Evolutionary conservation across 2,329 filamentous ascomycete species (phyloP), one percentile per base, ranked within the genome.

Genomic region (Malbranchea cinnamomea): DNA sequence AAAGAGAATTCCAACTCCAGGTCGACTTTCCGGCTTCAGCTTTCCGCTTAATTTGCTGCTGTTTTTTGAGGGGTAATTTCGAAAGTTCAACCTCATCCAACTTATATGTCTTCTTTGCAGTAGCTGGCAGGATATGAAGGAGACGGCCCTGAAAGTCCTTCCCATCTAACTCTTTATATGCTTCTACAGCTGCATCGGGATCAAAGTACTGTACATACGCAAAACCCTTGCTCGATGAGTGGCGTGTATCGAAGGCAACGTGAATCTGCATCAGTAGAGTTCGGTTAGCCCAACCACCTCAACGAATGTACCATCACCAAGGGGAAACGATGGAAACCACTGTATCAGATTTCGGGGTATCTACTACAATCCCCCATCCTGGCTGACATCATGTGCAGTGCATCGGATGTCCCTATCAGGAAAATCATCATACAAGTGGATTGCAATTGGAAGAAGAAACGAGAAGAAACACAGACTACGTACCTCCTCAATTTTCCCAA

Each of bases 331-430:
- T 33, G 41, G 42, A 43, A 41, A 39, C 50, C 44, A 37, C 32
- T 41, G 46, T 45, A 50, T 54, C 42, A n/a, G 53, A 60, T 62
- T 60, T 85, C 78, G 89, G 83, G 79, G 82, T 81, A 93, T 95
- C 87, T 98, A 98, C 89, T 94, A 98, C 93, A 91, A 93, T 89
- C 79, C 71, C 82, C 76, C 84, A 76, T 77, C 78, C 75, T 73
- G 62, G 58, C 68, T 83, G 66, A 73, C 80, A 85, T 91, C 85
- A 95, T 65, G 66, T 83, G 80, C 82, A 62, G 57, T 66, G 79
- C 79, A 87, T 94, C 80, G 84, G 87, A 74, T 95, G 89, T 95
- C 89, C 89, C 89, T 95, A 95, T 95, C 89, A 74, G 79, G 79
- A 71, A 72, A 63, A 82, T 95, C 87, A 95, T 95, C 89, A 87